Base-by-base conservation (phyloP, 2,329 filamentous ascomycete genomes). In the Microascus cirrosus region DNA sequence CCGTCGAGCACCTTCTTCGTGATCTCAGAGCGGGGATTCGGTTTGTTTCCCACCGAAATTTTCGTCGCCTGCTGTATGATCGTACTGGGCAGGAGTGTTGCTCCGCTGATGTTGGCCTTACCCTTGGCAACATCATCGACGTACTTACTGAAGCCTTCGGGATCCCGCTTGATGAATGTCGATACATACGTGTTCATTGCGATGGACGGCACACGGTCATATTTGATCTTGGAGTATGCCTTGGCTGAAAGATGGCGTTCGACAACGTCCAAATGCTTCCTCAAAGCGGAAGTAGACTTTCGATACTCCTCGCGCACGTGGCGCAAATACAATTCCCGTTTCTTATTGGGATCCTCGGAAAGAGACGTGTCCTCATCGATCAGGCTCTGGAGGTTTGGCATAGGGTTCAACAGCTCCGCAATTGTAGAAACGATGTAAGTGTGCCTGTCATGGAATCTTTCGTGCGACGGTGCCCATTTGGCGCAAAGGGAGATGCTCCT, bases 391-490 rank as follows among this genome's bases (percentile, higher is more conserved):
- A 69, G 63, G 1, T 67, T 59, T 0, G 63, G 63, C 1, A 66
- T 62, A 0, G 77, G 74, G 60, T 77, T 74, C 10, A 84, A 63
- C 13, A 79, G 69, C 66, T 85, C 81, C 5, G 81, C 77, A 58
- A 85, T 83, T 13, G 78, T 75, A 53, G 77, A 79, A 35, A 77
- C 72, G 60, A 85, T 73, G 61, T 77, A 77, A 2, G 82, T 84
- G 60, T 82, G 76, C 61, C 77, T 76, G 66, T 85, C 82, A 62
- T 84, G 81, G 61, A 81, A 80, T 42, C 71, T 73, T 36, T 75
- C 74, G 20, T 77, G 72, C 0, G 77, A 76, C 1, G 82, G 82
- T 1, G 81, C 79, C 82, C 82, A 85, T 60, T 85, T 85, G 2
- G 74, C 80, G 58, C 79, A 81, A 0, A 84, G 73, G 0, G 79